These are phyloP conservation scores for Podospora conica DNA, from an alignment of 495 filamentous ascomycete species.

Conservation along the genomic window DNA sequence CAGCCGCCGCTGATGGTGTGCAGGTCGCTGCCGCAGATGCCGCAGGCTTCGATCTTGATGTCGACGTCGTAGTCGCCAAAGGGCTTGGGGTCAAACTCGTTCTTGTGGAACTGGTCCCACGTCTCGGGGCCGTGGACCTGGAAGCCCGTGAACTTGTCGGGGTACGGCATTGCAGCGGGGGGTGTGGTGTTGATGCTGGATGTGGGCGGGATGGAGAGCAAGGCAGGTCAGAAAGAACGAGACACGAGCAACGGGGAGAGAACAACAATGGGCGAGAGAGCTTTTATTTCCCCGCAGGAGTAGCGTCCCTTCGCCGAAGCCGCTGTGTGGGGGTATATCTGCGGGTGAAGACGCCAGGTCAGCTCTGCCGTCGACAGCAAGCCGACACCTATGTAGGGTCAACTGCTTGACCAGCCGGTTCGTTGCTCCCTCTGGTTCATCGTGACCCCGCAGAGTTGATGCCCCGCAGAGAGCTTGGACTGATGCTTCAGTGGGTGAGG, in stretches of 20 bases:
- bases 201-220: neutral
- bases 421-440: neutral
- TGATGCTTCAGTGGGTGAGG: neutral
- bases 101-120: slow-evolving; percentile 50
- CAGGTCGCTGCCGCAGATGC: slow-evolving; percentile 53
- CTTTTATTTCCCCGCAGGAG: neutral
- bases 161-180: slow-evolving; percentile 28
- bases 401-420: neutral
- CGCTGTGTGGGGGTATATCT: neutral
- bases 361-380: neutral
- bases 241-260: neutral
- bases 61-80: slow-evolving; percentile 55
- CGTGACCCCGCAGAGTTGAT: neutral
- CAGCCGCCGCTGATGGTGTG: slow-evolving; percentile 53
- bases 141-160: slow-evolving; percentile 45
- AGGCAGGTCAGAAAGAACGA: neutral
- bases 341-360: neutral
- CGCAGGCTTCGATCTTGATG: slow-evolving; percentile 49
- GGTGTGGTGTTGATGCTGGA: neutral
- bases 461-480: neutral
- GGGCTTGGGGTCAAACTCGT: slow-evolving; percentile 52
- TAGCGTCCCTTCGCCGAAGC: neutral
- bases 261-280: neutral
- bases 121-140: slow-evolving; percentile 47
- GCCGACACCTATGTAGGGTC: neutral